These are phyloP conservation scores for Aspergillus persii DNA, from an alignment of 2,329 filamentous ascomycete species.

Conservation along the genomic window DNA sequence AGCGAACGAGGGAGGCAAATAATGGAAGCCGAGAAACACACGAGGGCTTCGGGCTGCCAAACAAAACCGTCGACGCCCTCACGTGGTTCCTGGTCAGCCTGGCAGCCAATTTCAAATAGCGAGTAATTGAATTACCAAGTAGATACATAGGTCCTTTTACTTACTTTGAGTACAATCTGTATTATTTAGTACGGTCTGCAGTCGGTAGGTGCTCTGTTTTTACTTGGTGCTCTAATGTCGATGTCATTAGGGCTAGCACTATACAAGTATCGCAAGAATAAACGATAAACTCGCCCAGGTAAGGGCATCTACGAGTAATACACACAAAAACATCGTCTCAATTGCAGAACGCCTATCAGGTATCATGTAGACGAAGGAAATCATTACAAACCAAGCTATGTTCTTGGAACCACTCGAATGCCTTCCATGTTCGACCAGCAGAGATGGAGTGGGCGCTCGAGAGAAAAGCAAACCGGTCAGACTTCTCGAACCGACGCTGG, in stretches of 20 bases:
- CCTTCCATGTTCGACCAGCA: neutral
- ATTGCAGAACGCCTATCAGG: conserved; percentile 17
- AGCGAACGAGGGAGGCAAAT: neutral
- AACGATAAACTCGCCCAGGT: neutral
- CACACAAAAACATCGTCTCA: neutral
- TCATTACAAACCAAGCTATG: conserved; percentile 12
- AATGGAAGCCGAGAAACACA: neutral
- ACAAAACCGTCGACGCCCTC: conserved; percentile 9
- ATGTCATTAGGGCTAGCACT: neutral
- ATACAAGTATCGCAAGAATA: neutral
- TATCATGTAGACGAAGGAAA: conserved; percentile 17
- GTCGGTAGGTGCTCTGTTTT: too few relatives aligned
- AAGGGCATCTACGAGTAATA: neutral
- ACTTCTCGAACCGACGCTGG: conserved; percentile 37
- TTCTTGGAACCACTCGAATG: conserved; percentile 4
- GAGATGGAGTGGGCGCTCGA: neutral
- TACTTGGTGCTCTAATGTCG: too few relatives aligned
- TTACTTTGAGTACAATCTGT: too few relatives aligned
- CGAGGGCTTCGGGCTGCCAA: conserved; percentile 7
- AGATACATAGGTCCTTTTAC: too few relatives aligned
- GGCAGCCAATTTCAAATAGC: neutral
- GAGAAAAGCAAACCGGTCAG: conserved; percentile 16
- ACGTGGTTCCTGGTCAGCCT: conserved; percentile 9
- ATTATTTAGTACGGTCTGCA: too few relatives aligned
- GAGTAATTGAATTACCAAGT: neutral